These are phyloP conservation scores for Melanogaster broomeanus DNA, from an alignment of 768 basidiomycete species.

Conservation along the genomic window DNA sequence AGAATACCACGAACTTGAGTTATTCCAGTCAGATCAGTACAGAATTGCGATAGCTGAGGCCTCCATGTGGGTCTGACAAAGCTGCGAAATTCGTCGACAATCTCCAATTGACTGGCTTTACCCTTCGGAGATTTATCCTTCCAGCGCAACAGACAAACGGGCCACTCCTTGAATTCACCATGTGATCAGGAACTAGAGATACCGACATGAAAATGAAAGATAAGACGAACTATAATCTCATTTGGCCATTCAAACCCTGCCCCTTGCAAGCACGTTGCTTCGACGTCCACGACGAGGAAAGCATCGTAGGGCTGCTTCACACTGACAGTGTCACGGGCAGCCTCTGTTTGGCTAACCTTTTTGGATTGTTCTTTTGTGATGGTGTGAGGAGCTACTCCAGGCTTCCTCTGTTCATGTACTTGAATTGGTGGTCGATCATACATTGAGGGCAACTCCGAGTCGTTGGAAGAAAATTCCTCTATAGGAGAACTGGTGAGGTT, in stretches of 20 bases:
- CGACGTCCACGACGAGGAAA: constrained; percentile 88
- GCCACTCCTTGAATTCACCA: constrained; percentile 71
- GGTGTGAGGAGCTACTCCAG: background rate
- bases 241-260: constrained; percentile 82
- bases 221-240: constrained; percentile 84
- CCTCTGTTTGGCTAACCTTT: constrained; percentile 10
- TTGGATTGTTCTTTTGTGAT: constrained; percentile 1
- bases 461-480: background rate
- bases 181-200: constrained; percentile 6
- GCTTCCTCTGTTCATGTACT: constrained; percentile 5
- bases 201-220: constrained; percentile 1
- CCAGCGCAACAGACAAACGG: constrained; percentile 89
- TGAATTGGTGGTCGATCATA: constrained; percentile 8
- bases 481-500: background rate
- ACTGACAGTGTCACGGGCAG: constrained; percentile 4
- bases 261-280: constrained; percentile 76
- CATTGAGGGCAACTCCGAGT: constrained; percentile 19
- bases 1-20: constrained; percentile 67
- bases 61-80: constrained; percentile 89
- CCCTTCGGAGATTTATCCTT: constrained; percentile 55
- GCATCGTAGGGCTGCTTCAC: constrained; percentile 62
- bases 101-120: constrained; percentile 56
- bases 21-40: constrained; percentile 87
- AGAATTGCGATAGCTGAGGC: constrained; percentile 80
- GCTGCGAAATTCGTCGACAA: constrained; percentile 81